These are phyloP conservation scores for Emydomyces testavorans DNA, from an alignment of 2,329 filamentous ascomycete species.

Conservation along the genomic window DNA sequence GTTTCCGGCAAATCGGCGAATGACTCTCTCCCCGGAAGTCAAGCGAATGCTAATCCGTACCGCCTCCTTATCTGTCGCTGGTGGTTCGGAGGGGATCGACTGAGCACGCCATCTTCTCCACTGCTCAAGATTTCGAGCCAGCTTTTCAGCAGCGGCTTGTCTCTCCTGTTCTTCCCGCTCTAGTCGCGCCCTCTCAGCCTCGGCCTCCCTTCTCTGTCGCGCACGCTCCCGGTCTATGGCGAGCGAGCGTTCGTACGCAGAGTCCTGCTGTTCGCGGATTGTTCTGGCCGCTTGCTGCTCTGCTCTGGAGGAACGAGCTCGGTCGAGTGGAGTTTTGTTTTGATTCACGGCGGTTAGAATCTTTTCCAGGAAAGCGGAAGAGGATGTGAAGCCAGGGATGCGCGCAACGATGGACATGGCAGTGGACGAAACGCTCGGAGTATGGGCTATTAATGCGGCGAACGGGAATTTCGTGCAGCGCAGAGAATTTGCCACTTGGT, in stretches of 20 bases:
- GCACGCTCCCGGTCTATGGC: conserved; percentile 79
- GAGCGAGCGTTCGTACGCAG: conserved; percentile 82
- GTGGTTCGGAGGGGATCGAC: conserved; percentile 57
- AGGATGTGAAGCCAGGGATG: conserved; percentile 58
- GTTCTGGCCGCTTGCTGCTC: conserved; percentile 72
- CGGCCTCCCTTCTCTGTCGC: conserved; percentile 62
- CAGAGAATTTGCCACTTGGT: conserved; percentile 79
- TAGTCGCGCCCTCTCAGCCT: conserved; percentile 48
- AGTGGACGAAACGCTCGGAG: conserved; percentile 68
- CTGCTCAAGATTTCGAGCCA: conserved; percentile 46
- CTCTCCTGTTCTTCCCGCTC: conserved; percentile 57
- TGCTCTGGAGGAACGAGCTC: conserved; percentile 61
- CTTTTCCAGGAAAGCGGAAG: conserved; percentile 62
- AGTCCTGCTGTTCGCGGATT: conserved; percentile 79
- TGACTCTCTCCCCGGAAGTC: conserved; percentile 58
- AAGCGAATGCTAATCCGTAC: conserved; percentile 59
- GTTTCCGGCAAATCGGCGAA: conserved; percentile 60
- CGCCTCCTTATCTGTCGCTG: conserved; percentile 50
- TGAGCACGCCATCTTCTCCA: conserved; percentile 74
- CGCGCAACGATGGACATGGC: conserved; percentile 85
- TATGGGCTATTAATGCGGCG: conserved; percentile 73
- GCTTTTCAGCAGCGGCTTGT: conserved; percentile 49
- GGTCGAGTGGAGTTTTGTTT: conserved; percentile 62
- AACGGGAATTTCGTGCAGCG: conserved; percentile 90
- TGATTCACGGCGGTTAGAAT: conserved; percentile 61